A percentile compares a stretch with the other conserved stretches of the same genome.
phyloP scores from a whole-genome alignment of 2,329 filamentous ascomycete species.

The Colletotrichum siamense region DNA sequence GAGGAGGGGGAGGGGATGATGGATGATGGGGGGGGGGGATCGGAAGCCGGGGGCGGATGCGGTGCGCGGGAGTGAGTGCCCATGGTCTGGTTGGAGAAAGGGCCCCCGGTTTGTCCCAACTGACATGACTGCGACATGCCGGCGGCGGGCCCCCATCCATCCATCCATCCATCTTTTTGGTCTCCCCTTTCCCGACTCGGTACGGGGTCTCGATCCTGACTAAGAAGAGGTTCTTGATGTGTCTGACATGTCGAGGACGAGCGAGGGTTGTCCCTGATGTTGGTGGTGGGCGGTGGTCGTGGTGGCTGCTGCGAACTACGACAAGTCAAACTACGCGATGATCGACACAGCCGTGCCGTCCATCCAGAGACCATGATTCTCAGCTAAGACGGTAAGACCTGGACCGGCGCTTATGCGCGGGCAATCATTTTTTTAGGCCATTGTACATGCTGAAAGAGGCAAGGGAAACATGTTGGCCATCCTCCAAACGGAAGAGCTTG shows the following conservation, averaged over 20 bases:
- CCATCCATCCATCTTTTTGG: not conserved
- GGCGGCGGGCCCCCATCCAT: not conserved
- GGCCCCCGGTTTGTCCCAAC: not conserved
- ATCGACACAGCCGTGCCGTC: not conserved
- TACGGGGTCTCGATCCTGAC: not conserved
- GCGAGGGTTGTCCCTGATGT: not conserved
- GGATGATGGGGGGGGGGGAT: not conserved
- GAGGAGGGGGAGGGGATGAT: not conserved
- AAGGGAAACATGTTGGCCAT: not conserved
- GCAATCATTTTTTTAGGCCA: not conserved
- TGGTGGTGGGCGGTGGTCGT: not conserved
- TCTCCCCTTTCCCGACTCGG: not conserved
- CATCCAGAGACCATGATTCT: not conserved
- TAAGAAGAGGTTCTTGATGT: not conserved
- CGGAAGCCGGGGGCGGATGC: not conserved
- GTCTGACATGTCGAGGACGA: not conserved
- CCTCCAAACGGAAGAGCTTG: not conserved
- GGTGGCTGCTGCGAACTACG: not conserved
- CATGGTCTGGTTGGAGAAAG: not conserved
- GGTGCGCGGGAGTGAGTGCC: not conserved
- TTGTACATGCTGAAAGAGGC: not conserved
- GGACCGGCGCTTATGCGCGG: not conserved
- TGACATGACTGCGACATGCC: not conserved
- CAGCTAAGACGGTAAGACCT: not conserved
- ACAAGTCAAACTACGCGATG: not conserved